These are phyloP conservation scores for Podospora pseudocomata DNA, from an alignment of 495 filamentous ascomycete species.

Conservation along the genomic window DNA sequence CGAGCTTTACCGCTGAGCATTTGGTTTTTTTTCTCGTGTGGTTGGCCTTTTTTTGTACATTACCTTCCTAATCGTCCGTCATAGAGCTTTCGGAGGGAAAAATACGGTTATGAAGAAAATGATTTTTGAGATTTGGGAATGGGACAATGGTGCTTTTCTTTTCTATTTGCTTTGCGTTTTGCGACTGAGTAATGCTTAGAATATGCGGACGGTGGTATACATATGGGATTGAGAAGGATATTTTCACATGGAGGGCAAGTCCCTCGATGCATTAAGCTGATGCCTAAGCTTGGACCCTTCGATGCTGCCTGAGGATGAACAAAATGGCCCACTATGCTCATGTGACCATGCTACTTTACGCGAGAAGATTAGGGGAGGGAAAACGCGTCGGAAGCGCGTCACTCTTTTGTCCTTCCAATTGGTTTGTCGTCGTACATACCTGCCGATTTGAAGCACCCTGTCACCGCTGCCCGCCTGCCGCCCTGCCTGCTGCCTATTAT, in stretches of 20 bases:
- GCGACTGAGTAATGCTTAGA: neutral
- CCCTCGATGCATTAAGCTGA: neutral
- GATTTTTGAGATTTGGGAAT: constrained; percentile 19
- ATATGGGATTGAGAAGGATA: neutral
- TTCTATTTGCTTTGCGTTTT: neutral
- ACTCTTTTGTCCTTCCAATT: neutral
- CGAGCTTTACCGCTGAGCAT: constrained; percentile 9
- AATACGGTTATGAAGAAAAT: neutral
- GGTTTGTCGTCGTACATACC: neutral
- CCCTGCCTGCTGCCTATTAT: neutral
- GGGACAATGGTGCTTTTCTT: constrained; percentile 8
- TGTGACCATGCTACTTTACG: neutral
- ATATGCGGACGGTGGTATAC: neutral
- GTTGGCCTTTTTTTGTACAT: constrained; percentile 19
- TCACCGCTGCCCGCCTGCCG: neutral
- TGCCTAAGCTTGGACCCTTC: neutral
- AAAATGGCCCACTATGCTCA: neutral
- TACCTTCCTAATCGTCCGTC: constrained; percentile 22
- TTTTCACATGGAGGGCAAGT: neutral
- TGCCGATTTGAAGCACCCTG: neutral
- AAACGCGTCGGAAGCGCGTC: neutral
- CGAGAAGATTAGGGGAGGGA: too few relatives aligned
- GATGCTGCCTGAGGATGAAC: neutral
- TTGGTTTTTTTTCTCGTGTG: neutral
- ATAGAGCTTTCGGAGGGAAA: constrained; percentile 26